A percentile compares a stretch with the other conserved stretches of the same genome.
These are phyloP conservation scores for Aspergillus kassunensis DNA, from an alignment of 495 filamentous ascomycete species.

Conservation along the genomic window DNA sequence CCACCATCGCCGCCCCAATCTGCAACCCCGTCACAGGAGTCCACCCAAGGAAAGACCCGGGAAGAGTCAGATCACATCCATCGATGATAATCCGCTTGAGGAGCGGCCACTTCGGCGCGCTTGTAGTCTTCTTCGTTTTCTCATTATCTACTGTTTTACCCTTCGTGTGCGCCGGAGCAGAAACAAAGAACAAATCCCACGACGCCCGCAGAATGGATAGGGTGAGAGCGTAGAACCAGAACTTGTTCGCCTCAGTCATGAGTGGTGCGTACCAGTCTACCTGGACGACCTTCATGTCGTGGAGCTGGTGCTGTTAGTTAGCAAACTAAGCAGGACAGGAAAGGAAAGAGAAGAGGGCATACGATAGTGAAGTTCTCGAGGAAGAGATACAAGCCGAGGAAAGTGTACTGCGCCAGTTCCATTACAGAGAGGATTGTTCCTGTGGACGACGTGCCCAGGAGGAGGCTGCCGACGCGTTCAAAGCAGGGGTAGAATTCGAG, in stretches of 20 bases:
- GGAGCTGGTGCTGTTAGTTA: background rate
- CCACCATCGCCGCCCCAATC: slow-evolving; percentile 7
- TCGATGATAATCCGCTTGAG: slow-evolving; percentile 7
- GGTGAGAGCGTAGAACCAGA: slow-evolving; percentile 10
- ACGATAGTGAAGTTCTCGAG: slow-evolving; percentile 11
- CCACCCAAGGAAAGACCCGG: slow-evolving; percentile 10
- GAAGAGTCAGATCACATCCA: slow-evolving; percentile 6
- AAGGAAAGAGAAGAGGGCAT: background rate
- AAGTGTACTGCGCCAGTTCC: slow-evolving; percentile 6
- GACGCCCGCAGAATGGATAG: background rate
- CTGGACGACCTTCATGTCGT: slow-evolving; percentile 6
- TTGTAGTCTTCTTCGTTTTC: background rate
- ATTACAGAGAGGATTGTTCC: background rate
- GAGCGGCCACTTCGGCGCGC: background rate
- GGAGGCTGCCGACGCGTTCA: background rate
- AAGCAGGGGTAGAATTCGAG: slow-evolving; percentile 12
- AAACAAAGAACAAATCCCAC: background rate
- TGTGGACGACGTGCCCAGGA: background rate
- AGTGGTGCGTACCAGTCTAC: slow-evolving; percentile 3
- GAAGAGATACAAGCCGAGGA: slow-evolving; percentile 9
- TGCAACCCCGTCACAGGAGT: slow-evolving; percentile 1
- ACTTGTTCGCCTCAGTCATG: slow-evolving; percentile 9
- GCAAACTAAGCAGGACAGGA: too few relatives aligned
- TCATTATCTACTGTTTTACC: background rate
- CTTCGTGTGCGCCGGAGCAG: background rate